These are phyloP conservation scores for Solanum ossicruentum DNA, from an alignment of 257 asterid species.

Conservation along the genomic window DNA sequence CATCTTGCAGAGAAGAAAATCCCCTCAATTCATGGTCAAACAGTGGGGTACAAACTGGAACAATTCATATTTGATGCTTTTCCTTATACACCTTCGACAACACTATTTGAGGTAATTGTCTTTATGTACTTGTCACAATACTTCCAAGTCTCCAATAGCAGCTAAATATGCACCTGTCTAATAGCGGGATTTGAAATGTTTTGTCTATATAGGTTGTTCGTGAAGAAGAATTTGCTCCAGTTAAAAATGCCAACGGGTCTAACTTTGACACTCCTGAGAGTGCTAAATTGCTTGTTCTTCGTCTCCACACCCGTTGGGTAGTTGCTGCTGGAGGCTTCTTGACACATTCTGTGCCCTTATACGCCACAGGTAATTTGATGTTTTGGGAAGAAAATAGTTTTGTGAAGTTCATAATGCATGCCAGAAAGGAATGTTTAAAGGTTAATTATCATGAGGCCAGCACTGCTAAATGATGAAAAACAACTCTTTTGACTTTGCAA, in stretches of 20 bases:
- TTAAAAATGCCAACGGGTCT: conserved; percentile 85
- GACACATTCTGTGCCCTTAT: conserved; percentile 92
- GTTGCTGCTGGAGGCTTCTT: conserved; percentile 96
- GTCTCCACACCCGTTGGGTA: conserved; percentile 94
- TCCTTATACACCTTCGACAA: conserved; percentile 84
- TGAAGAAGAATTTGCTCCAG: conserved; percentile 98
- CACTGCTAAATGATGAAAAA: not conserved
- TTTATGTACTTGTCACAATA: not conserved
- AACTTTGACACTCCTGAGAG: conserved; percentile 94
- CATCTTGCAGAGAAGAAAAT: conserved; percentile 88
- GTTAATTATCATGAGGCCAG: not conserved
- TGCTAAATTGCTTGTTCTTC: conserved; percentile 79
- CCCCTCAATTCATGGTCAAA: conserved; percentile 75
- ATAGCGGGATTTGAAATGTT: not conserved
- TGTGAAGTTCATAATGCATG: not conserved
- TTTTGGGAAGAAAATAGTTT: not conserved
- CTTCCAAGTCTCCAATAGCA: not conserved
- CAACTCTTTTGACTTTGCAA: not conserved
- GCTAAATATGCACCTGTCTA: not conserved
- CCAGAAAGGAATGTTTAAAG: not conserved
- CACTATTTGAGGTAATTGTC: conserved; percentile 73
- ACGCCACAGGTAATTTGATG: conserved; percentile 56
- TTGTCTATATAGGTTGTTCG: conserved; percentile 41
- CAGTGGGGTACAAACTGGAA: conserved; percentile 75
- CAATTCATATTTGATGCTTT: conserved; percentile 94